Conservation (phyloP, 352 stramenopile genomes). For the Halophytophthora polymorphica region DNA sequence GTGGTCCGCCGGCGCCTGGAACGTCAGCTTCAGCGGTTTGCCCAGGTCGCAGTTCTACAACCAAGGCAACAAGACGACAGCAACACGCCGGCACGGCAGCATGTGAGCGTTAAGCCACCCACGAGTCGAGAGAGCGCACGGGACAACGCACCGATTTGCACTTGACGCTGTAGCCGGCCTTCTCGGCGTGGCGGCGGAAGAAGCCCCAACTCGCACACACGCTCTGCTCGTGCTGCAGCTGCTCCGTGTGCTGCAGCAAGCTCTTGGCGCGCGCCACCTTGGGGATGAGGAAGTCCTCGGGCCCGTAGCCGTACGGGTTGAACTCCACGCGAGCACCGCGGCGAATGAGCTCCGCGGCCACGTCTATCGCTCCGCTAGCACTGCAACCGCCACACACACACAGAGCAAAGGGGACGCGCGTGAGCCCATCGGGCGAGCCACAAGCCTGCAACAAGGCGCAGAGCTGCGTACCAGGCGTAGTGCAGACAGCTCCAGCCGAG, state of each 20-base stretch:
- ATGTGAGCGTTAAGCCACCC: background rate
- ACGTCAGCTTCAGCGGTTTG: constrained; percentile 76
- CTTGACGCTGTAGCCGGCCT: constrained; percentile 63
- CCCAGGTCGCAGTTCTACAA: constrained; percentile 73
- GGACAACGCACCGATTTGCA: constrained; percentile 53
- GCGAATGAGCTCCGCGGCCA: constrained; percentile 73
- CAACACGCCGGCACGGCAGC: constrained; percentile 4
- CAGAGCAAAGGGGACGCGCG: background rate
- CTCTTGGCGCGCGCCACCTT: constrained; percentile 80
- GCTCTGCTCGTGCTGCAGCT: constrained; percentile 80
- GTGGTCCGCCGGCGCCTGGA: constrained; percentile 65
- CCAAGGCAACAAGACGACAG: constrained; percentile 3
- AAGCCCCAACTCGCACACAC: constrained; percentile 74
- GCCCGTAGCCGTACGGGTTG: constrained; percentile 84
- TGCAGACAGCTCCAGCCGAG: constrained; percentile 85
- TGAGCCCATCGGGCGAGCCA: background rate
- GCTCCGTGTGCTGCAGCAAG: constrained; percentile 83
- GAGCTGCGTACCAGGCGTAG: constrained; percentile 68
- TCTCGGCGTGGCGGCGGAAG: constrained; percentile 71
- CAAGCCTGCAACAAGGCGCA: background rate
- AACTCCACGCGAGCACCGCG: constrained; percentile 67
- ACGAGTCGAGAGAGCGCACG: background rate
- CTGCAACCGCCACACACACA: constrained; percentile 37
- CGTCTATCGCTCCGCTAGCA: constrained; percentile 65
- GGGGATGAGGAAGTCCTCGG: constrained; percentile 81